Evolutionary conservation across 2,329 filamentous ascomycete genomes (phyloP).

Genomic region (Plectosphaerella sp.): DNA sequence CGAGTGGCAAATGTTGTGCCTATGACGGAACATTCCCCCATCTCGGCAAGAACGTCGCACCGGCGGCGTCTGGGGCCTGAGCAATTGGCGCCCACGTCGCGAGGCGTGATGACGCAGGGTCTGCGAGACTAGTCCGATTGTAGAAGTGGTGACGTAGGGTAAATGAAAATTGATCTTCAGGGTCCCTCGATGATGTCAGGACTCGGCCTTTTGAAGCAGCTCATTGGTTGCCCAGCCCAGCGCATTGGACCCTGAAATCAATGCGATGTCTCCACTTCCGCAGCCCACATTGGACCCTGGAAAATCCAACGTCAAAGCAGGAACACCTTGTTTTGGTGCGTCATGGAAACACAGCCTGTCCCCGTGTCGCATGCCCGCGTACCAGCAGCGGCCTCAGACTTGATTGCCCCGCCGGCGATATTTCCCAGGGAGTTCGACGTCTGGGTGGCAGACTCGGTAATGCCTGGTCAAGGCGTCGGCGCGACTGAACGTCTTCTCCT

Average conservation of each 20-base stretch:
- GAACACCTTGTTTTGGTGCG: too few species aligned
- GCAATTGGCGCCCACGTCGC: too few species aligned
- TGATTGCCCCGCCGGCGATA: constrained; percentile 27
- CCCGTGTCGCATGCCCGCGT: too few species aligned
- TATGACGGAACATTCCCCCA: too few species aligned
- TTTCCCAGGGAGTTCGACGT: constrained; percentile 74
- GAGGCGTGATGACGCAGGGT: too few species aligned
- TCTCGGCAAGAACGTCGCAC: too few species aligned
- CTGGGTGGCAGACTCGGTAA: constrained; percentile 90
- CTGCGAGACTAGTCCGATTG: too few species aligned
- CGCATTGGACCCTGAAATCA: background rate
- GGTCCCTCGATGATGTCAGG: constrained; percentile 2
- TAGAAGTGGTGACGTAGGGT: background rate
- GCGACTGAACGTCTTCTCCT: constrained; percentile 95
- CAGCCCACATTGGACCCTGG: background rate
- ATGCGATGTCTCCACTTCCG: background rate
- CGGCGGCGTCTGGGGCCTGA: too few species aligned
- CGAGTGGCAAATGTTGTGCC: too few species aligned
- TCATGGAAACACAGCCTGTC: too few species aligned
- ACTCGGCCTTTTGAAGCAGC: background rate
- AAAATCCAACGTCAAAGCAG: too few species aligned
- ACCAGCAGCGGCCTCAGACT: background rate
- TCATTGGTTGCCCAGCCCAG: background rate
- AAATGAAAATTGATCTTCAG: background rate
- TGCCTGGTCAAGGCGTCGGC: constrained; percentile 93